A percentile compares a stretch with the other conserved stretches of the same genome.
Conservation (phyloP, 2,329 filamentous ascomycete species). For the Cladosporium sphaerospermum region DNA sequence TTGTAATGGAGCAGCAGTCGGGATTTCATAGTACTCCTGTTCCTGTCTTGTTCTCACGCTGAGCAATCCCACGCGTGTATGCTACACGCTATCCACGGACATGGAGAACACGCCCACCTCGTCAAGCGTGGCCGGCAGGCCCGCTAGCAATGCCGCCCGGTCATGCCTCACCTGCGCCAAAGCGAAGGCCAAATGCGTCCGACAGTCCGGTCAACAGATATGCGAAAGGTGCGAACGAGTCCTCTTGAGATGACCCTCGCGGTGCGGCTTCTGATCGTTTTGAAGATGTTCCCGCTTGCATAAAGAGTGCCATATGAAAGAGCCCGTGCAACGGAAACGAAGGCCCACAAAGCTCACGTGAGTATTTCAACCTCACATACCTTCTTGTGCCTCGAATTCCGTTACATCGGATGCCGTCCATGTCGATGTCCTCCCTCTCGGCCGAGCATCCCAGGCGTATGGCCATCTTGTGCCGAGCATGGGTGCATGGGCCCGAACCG, state of each 20-base stretch:
- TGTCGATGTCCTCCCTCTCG: too few relatives aligned
- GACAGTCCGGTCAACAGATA: conserved; percentile 15
- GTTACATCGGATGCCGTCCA: too few relatives aligned
- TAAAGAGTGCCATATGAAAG: conserved; percentile 27
- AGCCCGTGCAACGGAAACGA: conserved; percentile 21
- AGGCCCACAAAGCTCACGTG: conserved; percentile 27
- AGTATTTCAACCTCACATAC: conserved; percentile 9
- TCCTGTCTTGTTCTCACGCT: too few relatives aligned
- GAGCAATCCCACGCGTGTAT: too few relatives aligned
- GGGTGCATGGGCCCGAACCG: too few relatives aligned
- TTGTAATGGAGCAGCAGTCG: too few relatives aligned
- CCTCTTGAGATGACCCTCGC: too few relatives aligned
- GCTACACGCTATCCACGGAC: neutral
- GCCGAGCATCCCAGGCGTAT: too few relatives aligned
- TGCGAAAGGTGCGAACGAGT: conserved; percentile 22
- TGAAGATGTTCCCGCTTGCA: conserved; percentile 26
- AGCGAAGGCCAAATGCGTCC: conserved; percentile 31
- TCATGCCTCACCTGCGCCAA: conserved; percentile 27
- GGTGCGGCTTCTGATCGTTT: too few relatives aligned
- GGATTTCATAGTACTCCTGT: too few relatives aligned
- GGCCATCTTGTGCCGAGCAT: too few relatives aligned
- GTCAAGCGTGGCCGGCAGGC: neutral
- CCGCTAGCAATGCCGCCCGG: neutral
- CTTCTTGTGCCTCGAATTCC: neutral
- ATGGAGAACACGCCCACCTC: neutral